A percentile compares a stretch with the other conserved stretches of the same genome.
These are phyloP conservation scores for Borovskyia barvae DNA, from an alignment of 208 protist genomes.

Conservation along the genomic window DNA sequence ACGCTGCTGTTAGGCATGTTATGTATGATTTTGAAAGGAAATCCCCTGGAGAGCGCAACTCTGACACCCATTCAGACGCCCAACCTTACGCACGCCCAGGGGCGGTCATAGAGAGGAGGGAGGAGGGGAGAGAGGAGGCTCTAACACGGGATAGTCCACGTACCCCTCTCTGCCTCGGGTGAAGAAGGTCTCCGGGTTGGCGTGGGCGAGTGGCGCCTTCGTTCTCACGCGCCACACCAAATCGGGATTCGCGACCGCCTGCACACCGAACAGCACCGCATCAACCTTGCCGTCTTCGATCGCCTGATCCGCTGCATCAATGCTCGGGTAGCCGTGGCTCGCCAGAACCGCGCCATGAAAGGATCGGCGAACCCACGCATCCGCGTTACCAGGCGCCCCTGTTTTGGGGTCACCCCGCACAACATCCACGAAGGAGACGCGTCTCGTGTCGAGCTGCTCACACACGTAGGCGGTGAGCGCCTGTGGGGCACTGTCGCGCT, in stretches of 20 bases:
- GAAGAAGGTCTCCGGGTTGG: slow-evolving; percentile 11
- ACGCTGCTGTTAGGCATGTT: too few relatives aligned
- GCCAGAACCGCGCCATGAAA: slow-evolving; percentile 16
- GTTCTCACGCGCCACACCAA: slow-evolving; percentile 16
- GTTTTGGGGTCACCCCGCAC: slow-evolving; percentile 28
- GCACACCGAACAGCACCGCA: slow-evolving; percentile 38
- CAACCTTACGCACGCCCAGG: too few relatives aligned
- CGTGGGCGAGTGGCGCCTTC: slow-evolving; percentile 9
- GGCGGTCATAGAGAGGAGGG: too few relatives aligned
- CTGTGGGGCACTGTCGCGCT: slow-evolving; percentile 31
- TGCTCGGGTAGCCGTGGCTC: slow-evolving; percentile 16
- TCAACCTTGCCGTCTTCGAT: slow-evolving; percentile 55
- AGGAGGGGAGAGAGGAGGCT: slow-evolving; percentile 15
- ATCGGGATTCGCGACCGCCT: slow-evolving; percentile 16
- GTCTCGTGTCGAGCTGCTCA: slow-evolving; percentile 42
- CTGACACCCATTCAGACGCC: too few relatives aligned
- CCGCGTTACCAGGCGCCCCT: not conserved
- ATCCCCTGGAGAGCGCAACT: too few relatives aligned
- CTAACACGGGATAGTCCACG: slow-evolving; percentile 36
- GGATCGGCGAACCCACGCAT: slow-evolving; percentile 15
- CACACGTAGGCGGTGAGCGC: slow-evolving; percentile 48
- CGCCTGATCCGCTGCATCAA: slow-evolving; percentile 38
- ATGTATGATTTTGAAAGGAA: too few relatives aligned
- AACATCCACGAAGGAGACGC: slow-evolving; percentile 43
- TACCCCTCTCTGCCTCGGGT: slow-evolving; percentile 31